These are phyloP conservation scores for Penicillium fuscoglaucum DNA, from an alignment of 2,329 filamentous ascomycete genomes.

Conservation along the genomic window DNA sequence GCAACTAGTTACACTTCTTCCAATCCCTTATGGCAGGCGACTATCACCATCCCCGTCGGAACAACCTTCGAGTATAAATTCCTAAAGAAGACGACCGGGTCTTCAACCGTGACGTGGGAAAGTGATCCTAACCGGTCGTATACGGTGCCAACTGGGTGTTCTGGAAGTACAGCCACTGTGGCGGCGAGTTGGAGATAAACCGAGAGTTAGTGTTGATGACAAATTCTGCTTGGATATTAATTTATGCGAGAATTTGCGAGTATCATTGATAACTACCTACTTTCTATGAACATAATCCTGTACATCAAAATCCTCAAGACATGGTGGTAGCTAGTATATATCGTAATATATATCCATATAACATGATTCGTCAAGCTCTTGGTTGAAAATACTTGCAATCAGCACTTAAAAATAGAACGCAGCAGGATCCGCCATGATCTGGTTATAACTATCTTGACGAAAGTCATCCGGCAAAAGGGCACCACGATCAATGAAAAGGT, in stretches of 20 bases:
- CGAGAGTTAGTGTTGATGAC: neutral
- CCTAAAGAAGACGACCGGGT: constrained; percentile 57
- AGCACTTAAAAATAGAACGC: constrained; percentile 27
- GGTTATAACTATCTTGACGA: constrained; percentile 47
- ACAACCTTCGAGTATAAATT: constrained; percentile 67
- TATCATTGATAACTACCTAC: neutral
- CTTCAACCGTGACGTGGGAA: constrained; percentile 60
- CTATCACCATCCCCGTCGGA: constrained; percentile 58
- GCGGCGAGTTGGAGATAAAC: constrained; percentile 43
- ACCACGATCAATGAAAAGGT: constrained; percentile 45
- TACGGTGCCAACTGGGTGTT: constrained; percentile 43
- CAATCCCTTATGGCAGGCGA: constrained; percentile 63
- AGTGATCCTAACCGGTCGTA: constrained; percentile 52
- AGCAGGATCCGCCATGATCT: constrained; percentile 33
- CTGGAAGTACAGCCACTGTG: constrained; percentile 33
- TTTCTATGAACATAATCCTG: neutral
- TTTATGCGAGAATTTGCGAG: too few species aligned
- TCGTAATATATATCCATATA: neutral
- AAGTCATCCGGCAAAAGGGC: constrained; percentile 52
- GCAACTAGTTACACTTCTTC: constrained; percentile 59
- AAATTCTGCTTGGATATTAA: neutral
- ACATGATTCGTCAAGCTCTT: neutral
- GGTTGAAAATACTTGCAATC: too few species aligned
- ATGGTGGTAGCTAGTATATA: neutral
- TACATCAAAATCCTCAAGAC: too few species aligned